Evolutionary conservation across 345 rosid genomes (phyloP), one percentile per base, ranked within the genome.

Genomic region (Garcia nutans): DNA sequence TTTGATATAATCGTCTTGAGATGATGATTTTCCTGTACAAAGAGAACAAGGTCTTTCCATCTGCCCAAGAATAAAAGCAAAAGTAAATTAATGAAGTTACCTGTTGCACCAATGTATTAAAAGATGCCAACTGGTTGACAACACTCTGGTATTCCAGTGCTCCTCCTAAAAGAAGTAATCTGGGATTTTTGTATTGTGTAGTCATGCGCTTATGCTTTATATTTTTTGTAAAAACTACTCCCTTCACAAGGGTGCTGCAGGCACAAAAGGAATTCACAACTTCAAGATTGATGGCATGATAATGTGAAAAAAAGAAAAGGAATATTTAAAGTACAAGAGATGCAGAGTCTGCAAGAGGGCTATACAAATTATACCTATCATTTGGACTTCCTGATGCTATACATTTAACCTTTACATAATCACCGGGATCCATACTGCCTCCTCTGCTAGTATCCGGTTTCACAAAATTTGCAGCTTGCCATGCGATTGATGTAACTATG

Each of bases 181-280:
- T 86, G 60, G 99, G 97, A 73, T 87, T 91, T 86, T 88, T 93
- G 92, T 91, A 91, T 72, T 93, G 99, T n/a, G 99, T 83, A 49
- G 83, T 96, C 99, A 96, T 96, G 78, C 99, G 97, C 84, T 96
- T 96, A 84, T 96, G 99, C 86, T 89, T 96, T 83, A 93, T 84
- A 81, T 96, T 96, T 89, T 96, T 96, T 70, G 98, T 92, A 82
- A 98, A 96, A 80, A 93, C 97, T 68, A 96, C 84, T 69, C 99
- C 99, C 88, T 86, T 88, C 77, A 92, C 79, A 74, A 93, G 85
- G 20, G 78, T 74, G 84, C 99, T 96, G 93, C 90, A 88, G 68
- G 71, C 50, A 71, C 45, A 72, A 74, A 42, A 72, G 6, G 69
- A 72, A 72, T 70, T 71, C 37, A 74, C 17, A 69, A 5, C 10